Percentiles rank a stretch among this genome's conserved stretches.
These are phyloP conservation scores for Pneumocystis carinii DNA, from an alignment of 1,139 yeast genomes.

Conservation along the genomic window DNA sequence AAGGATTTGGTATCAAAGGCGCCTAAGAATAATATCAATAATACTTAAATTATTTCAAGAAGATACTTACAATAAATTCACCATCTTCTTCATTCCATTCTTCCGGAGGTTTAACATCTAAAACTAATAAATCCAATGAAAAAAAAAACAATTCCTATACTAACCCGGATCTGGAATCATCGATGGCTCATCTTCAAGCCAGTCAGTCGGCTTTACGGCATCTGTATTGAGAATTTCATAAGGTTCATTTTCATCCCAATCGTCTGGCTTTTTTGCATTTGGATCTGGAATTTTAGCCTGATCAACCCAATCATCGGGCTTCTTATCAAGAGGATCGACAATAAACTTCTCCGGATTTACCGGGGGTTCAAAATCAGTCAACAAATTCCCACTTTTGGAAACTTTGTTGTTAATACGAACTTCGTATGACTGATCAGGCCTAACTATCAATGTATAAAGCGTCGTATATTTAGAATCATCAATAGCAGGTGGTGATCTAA, in stretches of 20 bases:
- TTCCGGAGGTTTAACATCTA: slow-evolving; percentile 43
- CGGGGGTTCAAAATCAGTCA: slow-evolving; percentile 46
- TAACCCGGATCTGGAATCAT: slow-evolving; percentile 44
- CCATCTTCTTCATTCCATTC: slow-evolving; percentile 88
- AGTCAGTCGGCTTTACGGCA: slow-evolving; percentile 53
- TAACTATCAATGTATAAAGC: slow-evolving; percentile 61
- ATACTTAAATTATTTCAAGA: neutral
- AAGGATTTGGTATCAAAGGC: slow-evolving; percentile 56
- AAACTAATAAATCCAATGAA: neutral
- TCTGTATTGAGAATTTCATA: slow-evolving; percentile 48
- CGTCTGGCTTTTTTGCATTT: slow-evolving; percentile 49
- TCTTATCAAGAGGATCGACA: slow-evolving; percentile 43
- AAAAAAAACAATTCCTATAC: neutral
- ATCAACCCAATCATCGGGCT: slow-evolving; percentile 77
- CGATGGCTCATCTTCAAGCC: slow-evolving; percentile 54
- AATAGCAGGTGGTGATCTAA: slow-evolving; percentile 52
- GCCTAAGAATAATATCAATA: slow-evolving; percentile 23
- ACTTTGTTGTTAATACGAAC: slow-evolving; percentile 69
- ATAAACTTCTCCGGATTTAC: slow-evolving; percentile 51
- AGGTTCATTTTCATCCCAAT: slow-evolving; percentile 63
- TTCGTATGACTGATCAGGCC: slow-evolving; percentile 52
- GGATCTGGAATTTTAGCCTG: slow-evolving; percentile 53
- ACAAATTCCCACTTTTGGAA: slow-evolving; percentile 51
- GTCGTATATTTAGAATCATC: slow-evolving; percentile 40
- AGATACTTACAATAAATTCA: slow-evolving; percentile 35